These are phyloP conservation scores for Lipomyces yamanashiensis DNA, from an alignment of 805 yeast species.

Conservation along the genomic window DNA sequence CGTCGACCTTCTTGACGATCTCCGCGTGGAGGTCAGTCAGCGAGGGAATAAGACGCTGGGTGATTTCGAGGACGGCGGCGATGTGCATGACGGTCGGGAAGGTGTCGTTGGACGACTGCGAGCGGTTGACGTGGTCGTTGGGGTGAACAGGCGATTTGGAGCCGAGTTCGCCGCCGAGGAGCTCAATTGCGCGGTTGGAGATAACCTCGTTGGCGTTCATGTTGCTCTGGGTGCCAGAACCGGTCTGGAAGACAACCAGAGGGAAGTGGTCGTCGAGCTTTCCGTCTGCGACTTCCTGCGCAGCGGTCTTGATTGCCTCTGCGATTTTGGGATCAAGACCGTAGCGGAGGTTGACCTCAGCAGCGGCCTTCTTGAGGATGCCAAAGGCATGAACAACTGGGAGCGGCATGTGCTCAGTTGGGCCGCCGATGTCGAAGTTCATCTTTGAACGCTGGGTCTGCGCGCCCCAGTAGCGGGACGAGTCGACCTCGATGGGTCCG, in stretches of 20 bases:
- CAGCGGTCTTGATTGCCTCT: slow-evolving; percentile 86
- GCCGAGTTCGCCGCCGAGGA: slow-evolving; percentile 90
- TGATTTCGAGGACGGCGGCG: slow-evolving; percentile 93
- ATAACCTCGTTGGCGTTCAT: slow-evolving; percentile 99
- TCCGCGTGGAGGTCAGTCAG: slow-evolving; percentile 76
- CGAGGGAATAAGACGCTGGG: slow-evolving; percentile 76
- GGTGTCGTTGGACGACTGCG: slow-evolving; percentile 98
- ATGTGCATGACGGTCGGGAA: slow-evolving; percentile 99
- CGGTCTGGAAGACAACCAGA: slow-evolving; percentile 97
- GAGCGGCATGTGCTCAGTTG: slow-evolving; percentile 85
- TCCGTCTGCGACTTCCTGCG: slow-evolving; percentile 92
- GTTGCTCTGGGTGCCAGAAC: slow-evolving; percentile 97
- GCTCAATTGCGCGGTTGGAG: slow-evolving; percentile 96
- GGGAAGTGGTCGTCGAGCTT: slow-evolving; percentile 94
- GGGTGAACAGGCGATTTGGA: slow-evolving; percentile 96
- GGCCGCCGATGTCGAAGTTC: slow-evolving; percentile 96
- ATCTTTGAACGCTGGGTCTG: slow-evolving; percentile 88
- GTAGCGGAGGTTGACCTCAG: slow-evolving; percentile 80
- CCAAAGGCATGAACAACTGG: slow-evolving; percentile 94
- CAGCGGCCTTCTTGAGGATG: slow-evolving; percentile 90
- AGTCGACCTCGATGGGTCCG: slow-evolving; percentile 91
- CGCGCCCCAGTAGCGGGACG: slow-evolving; percentile 94
- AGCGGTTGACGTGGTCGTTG: slow-evolving; percentile 97
- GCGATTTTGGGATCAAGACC: slow-evolving; percentile 89
- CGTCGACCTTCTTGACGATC: slow-evolving; percentile 75